phyloP scores from a whole-genome alignment of 352 stramenopile genomes.

The Peronospora tabacina region DNA sequence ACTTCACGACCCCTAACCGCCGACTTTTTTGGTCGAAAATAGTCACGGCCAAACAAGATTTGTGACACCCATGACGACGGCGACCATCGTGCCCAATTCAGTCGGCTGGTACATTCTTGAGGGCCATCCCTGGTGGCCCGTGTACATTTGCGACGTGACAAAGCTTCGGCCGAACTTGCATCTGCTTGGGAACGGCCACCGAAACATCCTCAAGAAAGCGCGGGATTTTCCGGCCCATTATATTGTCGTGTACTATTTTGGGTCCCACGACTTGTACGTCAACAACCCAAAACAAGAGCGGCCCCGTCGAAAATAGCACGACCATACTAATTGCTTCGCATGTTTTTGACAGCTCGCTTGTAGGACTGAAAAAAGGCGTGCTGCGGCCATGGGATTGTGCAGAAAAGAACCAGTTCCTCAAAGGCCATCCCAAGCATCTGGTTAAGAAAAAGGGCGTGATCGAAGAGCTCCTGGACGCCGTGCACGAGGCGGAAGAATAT shows the following conservation, averaged over 20 bases:
- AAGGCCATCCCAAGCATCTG: constrained; percentile 57
- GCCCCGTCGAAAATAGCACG: background rate
- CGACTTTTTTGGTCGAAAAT: background rate
- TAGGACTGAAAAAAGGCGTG: constrained; percentile 56
- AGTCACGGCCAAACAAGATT: background rate
- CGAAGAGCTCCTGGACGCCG: constrained; percentile 40
- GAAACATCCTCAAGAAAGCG: constrained; percentile 63
- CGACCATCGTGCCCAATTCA: constrained; percentile 45
- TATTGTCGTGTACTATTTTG: constrained; percentile 81
- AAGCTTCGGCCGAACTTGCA: constrained; percentile 67
- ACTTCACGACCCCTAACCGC: background rate
- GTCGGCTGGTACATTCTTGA: constrained; percentile 84
- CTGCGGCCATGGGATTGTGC: constrained; percentile 65
- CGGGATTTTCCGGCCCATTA: constrained; percentile 64
- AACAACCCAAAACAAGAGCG: background rate
- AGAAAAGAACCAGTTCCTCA: constrained; percentile 59
- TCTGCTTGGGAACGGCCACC: constrained; percentile 56
- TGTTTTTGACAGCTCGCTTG: constrained; percentile 31
- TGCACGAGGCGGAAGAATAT: constrained; percentile 75
- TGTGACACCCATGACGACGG: constrained; percentile 3
- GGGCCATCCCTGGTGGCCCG: constrained; percentile 80
- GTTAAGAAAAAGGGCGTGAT: constrained; percentile 55
- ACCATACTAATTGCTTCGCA: background rate
- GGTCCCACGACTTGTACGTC: constrained; percentile 74
- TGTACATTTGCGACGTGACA: constrained; percentile 75